Base-by-base conservation (phyloP, 2,329 filamentous ascomycete genomes). In the Exophiala aquamarina region DNA sequence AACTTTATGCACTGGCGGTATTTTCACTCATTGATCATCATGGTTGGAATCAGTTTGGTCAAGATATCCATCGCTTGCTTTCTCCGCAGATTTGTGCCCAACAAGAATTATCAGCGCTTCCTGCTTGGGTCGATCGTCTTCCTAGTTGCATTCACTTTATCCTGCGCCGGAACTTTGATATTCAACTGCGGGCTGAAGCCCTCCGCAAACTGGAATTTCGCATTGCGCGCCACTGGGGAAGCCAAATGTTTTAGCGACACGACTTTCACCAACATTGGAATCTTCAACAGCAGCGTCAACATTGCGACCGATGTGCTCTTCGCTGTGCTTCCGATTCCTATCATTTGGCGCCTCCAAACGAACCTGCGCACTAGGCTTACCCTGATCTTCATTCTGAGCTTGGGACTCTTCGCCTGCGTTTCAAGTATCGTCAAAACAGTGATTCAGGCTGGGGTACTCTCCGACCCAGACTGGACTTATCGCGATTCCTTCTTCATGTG, bases 61-160 rank as follows among this genome's bases (percentile, higher is more conserved):
- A 77, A 77, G 56, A 65, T 77, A 8, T 76, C 74, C 0, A 67
- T 76, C 20, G 70, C 66, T 2, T 64, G 73, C 21, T 73, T 74
- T 50, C 61, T 77, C 4, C 59, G 76, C 41, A 63, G 73, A 29
- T 59, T 76, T 5, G 67, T 69, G n/a, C 59, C 64, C 11, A 59
- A 63, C 14, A 70, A 61, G 31, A 59, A 49, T 7, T 72, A 70
- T 59, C 66, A 67, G n/a, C 59, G 59, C 3, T 69, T 73, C 41
- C 59, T 77, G 1, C 70, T 67, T 54, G 63, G 59, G 2, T 58
- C 69, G 6, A 70, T 77, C 41, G 68, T 57, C 0, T 75, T 77
- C 53, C 61, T 77, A 21, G 48, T 68, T 3, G 50, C 64, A 9
- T 70, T 76, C 39, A 70, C 67, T 1, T 44, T 75, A 4, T 63